Evolutionary conservation across 1,284 basidiomycete genomes (phyloP).

Genomic region (Leccinum pachyderme): DNA sequence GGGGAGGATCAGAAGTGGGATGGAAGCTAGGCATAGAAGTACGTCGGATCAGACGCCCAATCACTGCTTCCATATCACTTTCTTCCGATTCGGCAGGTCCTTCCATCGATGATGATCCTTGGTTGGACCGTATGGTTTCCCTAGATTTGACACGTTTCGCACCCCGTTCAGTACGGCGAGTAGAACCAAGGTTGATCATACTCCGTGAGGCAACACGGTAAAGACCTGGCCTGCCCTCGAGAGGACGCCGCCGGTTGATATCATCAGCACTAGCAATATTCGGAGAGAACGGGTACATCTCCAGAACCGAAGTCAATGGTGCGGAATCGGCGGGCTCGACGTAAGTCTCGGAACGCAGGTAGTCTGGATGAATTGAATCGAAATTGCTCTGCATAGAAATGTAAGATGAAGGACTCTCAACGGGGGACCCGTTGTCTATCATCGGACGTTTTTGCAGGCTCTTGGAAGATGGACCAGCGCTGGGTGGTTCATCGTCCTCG

Average conservation of each 20-base stretch:
- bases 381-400: slow-evolving; percentile 2
- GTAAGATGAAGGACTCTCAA: slow-evolving; percentile 6
- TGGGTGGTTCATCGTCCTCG: slow-evolving; percentile 25
- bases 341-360: slow-evolving; percentile 29
- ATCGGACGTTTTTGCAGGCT: slow-evolving; percentile 16
- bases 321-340: slow-evolving; percentile 4
- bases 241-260: background rate
- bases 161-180: slow-evolving; percentile 23
- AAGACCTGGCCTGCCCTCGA: slow-evolving; percentile 26
- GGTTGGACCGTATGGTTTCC: slow-evolving; percentile 15
- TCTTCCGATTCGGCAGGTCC: slow-evolving; percentile 22
- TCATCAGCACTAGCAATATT: slow-evolving; percentile 5
- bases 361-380: slow-evolving; percentile 24
- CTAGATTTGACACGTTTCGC: slow-evolving; percentile 9
- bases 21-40: slow-evolving; percentile 37
- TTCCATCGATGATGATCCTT: slow-evolving; percentile 13
- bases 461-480: slow-evolving; percentile 24
- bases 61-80: slow-evolving; percentile 20
- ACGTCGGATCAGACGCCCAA: slow-evolving; percentile 29
- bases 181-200: slow-evolving; percentile 38
- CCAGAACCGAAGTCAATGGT: slow-evolving; percentile 13
- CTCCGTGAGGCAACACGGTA: slow-evolving; percentile 47
- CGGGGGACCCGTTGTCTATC: slow-evolving; percentile 6
- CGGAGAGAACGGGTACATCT: slow-evolving; percentile 19
- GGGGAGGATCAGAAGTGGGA: slow-evolving; percentile 33